Evolutionary conservation across 805 yeast species (phyloP).

Genomic region (Saturnispora ahearnii): DNA sequence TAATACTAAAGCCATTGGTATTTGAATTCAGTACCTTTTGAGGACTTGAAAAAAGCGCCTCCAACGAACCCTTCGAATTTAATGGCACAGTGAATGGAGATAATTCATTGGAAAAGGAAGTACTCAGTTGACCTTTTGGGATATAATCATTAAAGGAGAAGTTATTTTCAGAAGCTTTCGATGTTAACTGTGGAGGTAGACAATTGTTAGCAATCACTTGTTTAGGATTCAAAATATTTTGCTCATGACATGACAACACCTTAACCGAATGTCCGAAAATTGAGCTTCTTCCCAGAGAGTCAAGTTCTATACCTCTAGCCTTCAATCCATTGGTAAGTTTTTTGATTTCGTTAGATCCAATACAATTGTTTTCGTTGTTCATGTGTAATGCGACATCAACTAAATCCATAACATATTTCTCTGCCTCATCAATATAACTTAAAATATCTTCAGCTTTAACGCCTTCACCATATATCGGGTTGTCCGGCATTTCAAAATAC

Average conservation of each 20-base stretch:
- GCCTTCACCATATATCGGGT: background rate
- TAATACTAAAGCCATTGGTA: background rate
- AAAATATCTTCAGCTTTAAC: conserved; percentile 5
- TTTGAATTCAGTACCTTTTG: background rate
- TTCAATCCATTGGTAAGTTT: background rate
- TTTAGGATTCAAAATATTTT: background rate
- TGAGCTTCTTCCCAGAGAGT: conserved; percentile 1
- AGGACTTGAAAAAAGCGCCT: conserved; percentile 5
- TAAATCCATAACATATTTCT: conserved; percentile 5
- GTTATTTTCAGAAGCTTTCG: background rate
- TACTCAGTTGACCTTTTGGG: background rate
- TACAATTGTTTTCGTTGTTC: background rate
- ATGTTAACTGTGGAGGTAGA: background rate
- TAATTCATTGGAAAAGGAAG: background rate
- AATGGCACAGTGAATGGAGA: background rate
- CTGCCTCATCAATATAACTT: conserved; percentile 7
- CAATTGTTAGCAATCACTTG: background rate
- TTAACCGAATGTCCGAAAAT: conserved; percentile 2
- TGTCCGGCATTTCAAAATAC: background rate
- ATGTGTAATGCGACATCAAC: background rate
- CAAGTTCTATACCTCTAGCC: conserved; percentile 2
- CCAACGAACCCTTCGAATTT: background rate
- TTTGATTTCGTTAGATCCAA: background rate
- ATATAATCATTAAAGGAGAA: background rate
- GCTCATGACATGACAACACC: background rate